Evolutionary conservation across 768 basidiomycete species (phyloP), one percentile per base, ranked within the genome.

Genomic region (Amanita subjunquillea): DNA sequence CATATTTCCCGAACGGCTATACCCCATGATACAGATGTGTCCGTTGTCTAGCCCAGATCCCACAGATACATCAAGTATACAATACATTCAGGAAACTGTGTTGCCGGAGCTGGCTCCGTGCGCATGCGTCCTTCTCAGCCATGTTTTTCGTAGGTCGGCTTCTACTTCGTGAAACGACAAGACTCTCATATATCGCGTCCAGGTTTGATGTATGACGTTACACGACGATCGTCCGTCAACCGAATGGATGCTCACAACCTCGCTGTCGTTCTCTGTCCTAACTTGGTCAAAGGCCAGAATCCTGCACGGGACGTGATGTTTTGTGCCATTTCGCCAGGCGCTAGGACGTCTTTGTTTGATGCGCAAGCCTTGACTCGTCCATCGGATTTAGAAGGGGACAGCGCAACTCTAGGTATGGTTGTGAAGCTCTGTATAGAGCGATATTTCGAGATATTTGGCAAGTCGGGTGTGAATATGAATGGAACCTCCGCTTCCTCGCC

Each of bases 361-460:
- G 40, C n/a, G 6, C 38, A 63, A 62, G 60, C 44, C 51, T 63
- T n/a, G 61, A 62, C 43, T 58, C 69, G 2, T 58, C 58, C 27
- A 55, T 56, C 3, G 7, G 3, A 15, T 12, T 22, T 29, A 10
- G 76, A 79, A 59, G 77, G 76, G 32, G 70, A 22, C 8, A 12
- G 69, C 57, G 80, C 80, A 7, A 89, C 87, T 0, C 70, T 92
- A 0, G 88, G 87, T 2, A 70, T 73, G 55, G 69, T 91, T 39
- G 72, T 91, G 64, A 82, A 82, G 61, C 67, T 88, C 40, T 91
- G 87, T 64, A 90, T 91, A 48, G 77, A 85, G 59, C 79, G 79
- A 40, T 92, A 91, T 63, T 91, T 84, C 63, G 90, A 92, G 62
- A 71, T 91, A 29, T 92, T 92, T 58, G 89, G 91, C 62, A 90